These are phyloP conservation scores for Piper betle DNA, from an alignment of 164 flowering plant genomes.

Conservation along the genomic window DNA sequence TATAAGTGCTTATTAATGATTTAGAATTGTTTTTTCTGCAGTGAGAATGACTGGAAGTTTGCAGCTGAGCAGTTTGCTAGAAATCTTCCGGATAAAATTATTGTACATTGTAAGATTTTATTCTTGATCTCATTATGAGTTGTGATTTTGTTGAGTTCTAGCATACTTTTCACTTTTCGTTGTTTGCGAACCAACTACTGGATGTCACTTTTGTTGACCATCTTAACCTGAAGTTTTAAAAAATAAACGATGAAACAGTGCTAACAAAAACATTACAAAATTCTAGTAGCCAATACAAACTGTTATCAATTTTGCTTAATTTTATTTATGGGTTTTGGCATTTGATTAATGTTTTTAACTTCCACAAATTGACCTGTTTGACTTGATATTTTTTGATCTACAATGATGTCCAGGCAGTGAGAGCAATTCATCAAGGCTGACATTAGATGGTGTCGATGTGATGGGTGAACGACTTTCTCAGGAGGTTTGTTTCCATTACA, in stretches of 20 bases:
- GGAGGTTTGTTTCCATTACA: slow-evolving; percentile 41
- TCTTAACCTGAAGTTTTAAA: not conserved
- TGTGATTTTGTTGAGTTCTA: not conserved
- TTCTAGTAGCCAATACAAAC: no score
- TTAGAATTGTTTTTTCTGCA: slow-evolving; percentile 16
- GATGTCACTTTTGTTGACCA: not conserved
- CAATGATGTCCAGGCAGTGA: slow-evolving; percentile 61
- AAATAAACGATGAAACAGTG: not conserved
- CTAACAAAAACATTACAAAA: no score
- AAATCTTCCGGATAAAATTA: slow-evolving; percentile 63
- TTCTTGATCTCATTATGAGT: not conserved
- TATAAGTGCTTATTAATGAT: not conserved
- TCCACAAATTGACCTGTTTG: no score
- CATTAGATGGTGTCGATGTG: slow-evolving; percentile 94
- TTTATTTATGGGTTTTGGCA: no score
- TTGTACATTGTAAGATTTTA: slow-evolving; percentile 77
- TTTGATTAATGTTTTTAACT: no score
- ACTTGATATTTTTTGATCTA: slow-evolving; percentile 4
- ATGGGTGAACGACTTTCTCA: slow-evolving; percentile 86
- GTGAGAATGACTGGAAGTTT: slow-evolving; percentile 84
- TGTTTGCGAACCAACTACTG: not conserved
- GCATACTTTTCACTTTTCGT: not conserved
- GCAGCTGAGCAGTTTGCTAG: slow-evolving; percentile 80
- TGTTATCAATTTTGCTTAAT: no score
- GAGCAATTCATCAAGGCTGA: slow-evolving; percentile 44